Base-by-base conservation (phyloP, 2,329 filamentous ascomycete species). In the Didymella lethalis region DNA sequence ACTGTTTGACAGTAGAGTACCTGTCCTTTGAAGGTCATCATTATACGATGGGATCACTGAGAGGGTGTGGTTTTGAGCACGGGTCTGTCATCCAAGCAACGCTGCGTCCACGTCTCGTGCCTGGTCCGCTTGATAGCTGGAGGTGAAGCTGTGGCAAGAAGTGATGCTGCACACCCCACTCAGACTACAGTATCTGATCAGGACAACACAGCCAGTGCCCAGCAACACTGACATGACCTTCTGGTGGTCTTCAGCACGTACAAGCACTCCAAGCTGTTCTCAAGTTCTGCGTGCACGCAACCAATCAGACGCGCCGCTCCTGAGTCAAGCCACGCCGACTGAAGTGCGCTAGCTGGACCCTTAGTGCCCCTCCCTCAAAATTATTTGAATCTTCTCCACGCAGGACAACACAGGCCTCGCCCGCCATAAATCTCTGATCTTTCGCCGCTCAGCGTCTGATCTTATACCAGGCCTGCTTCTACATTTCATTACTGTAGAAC, bases 371-470 rank as follows among this genome's bases (percentile, higher is more conserved):
- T 29, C 29, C 16, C 44, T 23, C 26, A 48, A 54, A 59, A 45
- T 59, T 51, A 43, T 55, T 60, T 26, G 29, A 28, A 63, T 63
- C 68, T 65, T 67, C 68, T 66, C 68, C 64, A 65, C 48, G 59
- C 52, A 60, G 49, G 56, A 63, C 59, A 54, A 55, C 59, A 55
- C 62, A 61, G 48, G 53, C 62, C 60, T 45, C 55, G 54, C 54
- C 62, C 51, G 63, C 62, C 60, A 66, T 65, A 62, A 59, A 55
- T 59, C 32, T 64, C 63, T 64, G 62, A 57, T 63, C 62, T 63
- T 65, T 61, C 62, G 63, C 59, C 59, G 60, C 49, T 52, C 62
- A 56, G 61, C 65, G 65, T 62, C 55, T 68, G 64, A 66, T 64
- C 64, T 50, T 58, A 43, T 48, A 54, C 32, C 36, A 66, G 61